Percentiles rank a stretch among this genome's conserved stretches.
Evolutionary conservation across 495 filamentous ascomycete genomes (phyloP).

Genomic region (Staphylotrichum tortipilum): DNA sequence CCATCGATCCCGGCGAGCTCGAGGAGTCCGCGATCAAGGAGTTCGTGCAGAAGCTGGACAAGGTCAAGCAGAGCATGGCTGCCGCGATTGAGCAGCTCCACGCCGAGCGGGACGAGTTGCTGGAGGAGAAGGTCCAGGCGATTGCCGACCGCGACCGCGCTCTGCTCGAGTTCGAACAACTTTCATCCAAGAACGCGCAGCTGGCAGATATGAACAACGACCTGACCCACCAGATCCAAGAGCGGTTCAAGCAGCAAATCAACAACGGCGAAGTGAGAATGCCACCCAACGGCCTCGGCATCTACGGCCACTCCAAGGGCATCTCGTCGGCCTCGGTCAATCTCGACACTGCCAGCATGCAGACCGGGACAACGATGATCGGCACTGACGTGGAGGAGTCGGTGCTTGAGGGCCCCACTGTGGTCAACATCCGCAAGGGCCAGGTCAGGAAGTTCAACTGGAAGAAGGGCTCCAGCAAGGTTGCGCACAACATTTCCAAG

Average conservation of each 20-base stretch:
- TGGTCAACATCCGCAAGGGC: slow-evolving; percentile 85
- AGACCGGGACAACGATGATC: slow-evolving; percentile 40
- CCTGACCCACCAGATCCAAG: slow-evolving; percentile 87
- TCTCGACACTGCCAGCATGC: slow-evolving; percentile 34
- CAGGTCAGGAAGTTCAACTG: slow-evolving; percentile 95
- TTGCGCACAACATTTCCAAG: slow-evolving; percentile 90
- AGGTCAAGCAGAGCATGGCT: slow-evolving; percentile 70
- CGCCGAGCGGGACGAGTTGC: slow-evolving; percentile 67
- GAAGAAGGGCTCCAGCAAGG: slow-evolving; percentile 90
- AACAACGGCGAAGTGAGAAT: slow-evolving; percentile 43
- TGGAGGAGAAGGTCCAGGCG: slow-evolving; percentile 72
- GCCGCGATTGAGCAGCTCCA: slow-evolving; percentile 77
- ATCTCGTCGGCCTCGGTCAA: slow-evolving; percentile 59
- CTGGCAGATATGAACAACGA: slow-evolving; percentile 91
- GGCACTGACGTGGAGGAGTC: slow-evolving; percentile 59
- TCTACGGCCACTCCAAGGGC: slow-evolving; percentile 70
- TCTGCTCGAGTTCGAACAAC: slow-evolving; percentile 88
- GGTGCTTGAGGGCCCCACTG: slow-evolving; percentile 70
- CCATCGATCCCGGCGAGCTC: slow-evolving; percentile 64
- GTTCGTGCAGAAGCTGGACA: slow-evolving; percentile 78
- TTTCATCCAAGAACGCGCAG: slow-evolving; percentile 88
- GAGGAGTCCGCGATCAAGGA: slow-evolving; percentile 80
- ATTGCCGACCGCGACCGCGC: slow-evolving; percentile 80
- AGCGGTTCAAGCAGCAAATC: slow-evolving; percentile 74
- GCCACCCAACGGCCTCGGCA: slow-evolving; percentile 71